Percentiles rank a stretch among this genome's conserved stretches.
Conservation (phyloP, 805 yeast species). For the Suhomyces prunicola region DNA sequence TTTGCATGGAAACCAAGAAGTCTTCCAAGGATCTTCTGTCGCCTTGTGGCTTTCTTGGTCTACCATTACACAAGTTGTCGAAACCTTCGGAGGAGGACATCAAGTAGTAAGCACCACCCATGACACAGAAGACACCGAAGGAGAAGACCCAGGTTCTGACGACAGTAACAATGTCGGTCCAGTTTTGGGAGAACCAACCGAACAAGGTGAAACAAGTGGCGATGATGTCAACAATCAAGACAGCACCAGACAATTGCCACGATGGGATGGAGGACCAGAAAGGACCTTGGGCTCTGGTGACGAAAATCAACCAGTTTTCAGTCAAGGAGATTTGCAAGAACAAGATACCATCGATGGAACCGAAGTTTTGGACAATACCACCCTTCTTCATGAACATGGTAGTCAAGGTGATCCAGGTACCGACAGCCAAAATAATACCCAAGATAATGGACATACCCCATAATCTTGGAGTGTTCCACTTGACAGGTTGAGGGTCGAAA, state of each 20-base stretch:
- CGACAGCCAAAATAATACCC: conserved; percentile 83
- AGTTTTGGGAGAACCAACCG: conserved; percentile 98
- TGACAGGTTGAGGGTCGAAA: conserved; percentile 86
- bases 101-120: conserved; percentile 95
- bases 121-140: conserved; percentile 92
- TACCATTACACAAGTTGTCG: conserved; percentile 84
- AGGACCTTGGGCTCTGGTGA: conserved; percentile 96
- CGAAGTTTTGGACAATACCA: conserved; percentile 95
- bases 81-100: conserved; percentile 80
- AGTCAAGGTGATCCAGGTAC: conserved; percentile 93
- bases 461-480: conserved; percentile 95
- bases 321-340: conserved; percentile 92
- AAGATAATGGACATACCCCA: conserved; percentile 94
- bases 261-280: conserved; percentile 97
- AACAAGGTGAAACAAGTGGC: conserved; percentile 90
- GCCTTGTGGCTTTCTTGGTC: conserved; percentile 54
- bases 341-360: conserved; percentile 84
- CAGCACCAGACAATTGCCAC: conserved; percentile 96
- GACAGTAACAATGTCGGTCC: conserved; percentile 94
- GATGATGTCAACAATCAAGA: conserved; percentile 80
- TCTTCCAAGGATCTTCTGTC: conserved; percentile 67
- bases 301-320: conserved; percentile 96
- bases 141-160: conserved; percentile 95
- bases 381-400: conserved; percentile 88
- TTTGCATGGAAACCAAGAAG: conserved; percentile 81